phyloP scores from a whole-genome alignment of 1,284 basidiomycete species.

The Cutaneotrichosporon mucoides region DNA sequence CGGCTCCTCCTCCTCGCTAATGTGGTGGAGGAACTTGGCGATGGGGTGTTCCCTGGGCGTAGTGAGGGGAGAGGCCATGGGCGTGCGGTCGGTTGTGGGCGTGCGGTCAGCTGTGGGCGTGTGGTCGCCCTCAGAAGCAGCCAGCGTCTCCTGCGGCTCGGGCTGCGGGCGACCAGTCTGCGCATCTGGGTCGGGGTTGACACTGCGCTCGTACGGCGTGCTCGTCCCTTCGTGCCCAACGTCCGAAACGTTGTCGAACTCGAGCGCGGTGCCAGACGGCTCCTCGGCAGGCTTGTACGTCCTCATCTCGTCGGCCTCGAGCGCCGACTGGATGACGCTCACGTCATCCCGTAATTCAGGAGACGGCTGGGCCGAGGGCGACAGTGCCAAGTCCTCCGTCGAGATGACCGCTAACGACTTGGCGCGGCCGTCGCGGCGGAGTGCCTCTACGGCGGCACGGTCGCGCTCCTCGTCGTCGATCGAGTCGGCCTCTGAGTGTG shows the following conservation, averaged over 20 bases:
- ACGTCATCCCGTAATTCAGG: background rate
- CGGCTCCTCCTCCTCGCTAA: slow-evolving; percentile 22
- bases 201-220: background rate
- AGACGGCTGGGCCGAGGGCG: background rate
- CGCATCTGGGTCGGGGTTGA: background rate
- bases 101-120: no score
- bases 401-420: slow-evolving; percentile 37
- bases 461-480: slow-evolving; percentile 27
- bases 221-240: background rate
- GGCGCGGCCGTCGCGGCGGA: slow-evolving; percentile 36
- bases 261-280: slow-evolving; percentile 2
- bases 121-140: no score
- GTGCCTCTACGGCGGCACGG: slow-evolving; percentile 22
- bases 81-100: no score
- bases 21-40: slow-evolving; percentile 14
- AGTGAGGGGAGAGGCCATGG: no score
- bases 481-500: slow-evolving; percentile 10
- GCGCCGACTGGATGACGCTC: background rate
- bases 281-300: slow-evolving; percentile 5
- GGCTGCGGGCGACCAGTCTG: no score
- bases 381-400: background rate
- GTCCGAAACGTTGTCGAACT: background rate
- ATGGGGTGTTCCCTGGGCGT: background rate
- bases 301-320: background rate
- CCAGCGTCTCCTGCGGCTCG: no score